These are phyloP conservation scores for Dendrobium huoshanense DNA, from an alignment of 106 monocot species.

Conservation along the genomic window DNA sequence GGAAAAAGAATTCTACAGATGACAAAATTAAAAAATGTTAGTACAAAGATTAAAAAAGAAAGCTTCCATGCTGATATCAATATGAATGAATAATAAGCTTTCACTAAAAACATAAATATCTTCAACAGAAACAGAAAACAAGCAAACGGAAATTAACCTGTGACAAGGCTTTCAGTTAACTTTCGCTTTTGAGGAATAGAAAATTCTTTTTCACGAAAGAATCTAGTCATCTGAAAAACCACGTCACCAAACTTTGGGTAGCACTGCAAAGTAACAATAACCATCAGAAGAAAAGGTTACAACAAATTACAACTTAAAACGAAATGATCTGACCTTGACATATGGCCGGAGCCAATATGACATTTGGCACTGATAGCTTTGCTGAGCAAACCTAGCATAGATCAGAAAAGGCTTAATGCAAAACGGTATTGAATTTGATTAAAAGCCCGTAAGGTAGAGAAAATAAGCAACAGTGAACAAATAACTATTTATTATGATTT, in stretches of 20 bases:
- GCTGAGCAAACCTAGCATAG: conserved; percentile 60
- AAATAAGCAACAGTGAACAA: background rate
- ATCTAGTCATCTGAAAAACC: conserved; percentile 62
- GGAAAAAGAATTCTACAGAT: too few relatives aligned
- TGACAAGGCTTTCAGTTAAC: conserved; percentile 15
- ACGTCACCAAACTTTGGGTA: conserved; percentile 79
- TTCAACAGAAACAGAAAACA: background rate
- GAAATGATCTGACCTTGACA: conserved; percentile 45
- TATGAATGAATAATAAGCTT: background rate
- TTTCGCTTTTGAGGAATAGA: conserved; percentile 28
- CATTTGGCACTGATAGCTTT: conserved; percentile 68
- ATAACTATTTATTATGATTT: background rate
- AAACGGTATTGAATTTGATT: background rate
- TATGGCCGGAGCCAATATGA: conserved; percentile 86
- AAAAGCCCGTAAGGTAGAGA: background rate
- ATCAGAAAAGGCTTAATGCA: background rate
- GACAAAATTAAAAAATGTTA: background rate
- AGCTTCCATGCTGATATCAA: background rate
- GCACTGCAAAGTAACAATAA: conserved; percentile 46
- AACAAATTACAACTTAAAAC: conserved; percentile 11
- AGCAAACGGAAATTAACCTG: conserved; percentile 22
- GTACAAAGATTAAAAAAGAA: background rate
- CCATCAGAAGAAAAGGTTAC: conserved; percentile 2
- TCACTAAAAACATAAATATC: background rate
- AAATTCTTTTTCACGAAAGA: conserved; percentile 60